Conservation (phyloP, 495 filamentous ascomycete genomes). For the Talaromyces stipitatus region DNA sequence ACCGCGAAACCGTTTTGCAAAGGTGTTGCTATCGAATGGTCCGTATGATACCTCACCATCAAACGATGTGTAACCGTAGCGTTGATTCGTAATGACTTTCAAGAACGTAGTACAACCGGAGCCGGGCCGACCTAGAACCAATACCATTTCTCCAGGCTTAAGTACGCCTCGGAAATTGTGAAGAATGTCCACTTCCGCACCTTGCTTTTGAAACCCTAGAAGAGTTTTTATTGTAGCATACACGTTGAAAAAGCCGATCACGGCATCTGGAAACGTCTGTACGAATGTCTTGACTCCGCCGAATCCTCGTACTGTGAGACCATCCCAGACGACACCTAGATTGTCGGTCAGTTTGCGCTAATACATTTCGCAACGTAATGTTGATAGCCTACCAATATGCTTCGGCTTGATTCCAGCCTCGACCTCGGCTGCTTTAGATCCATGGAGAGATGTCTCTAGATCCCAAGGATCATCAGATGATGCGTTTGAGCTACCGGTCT, state of each 20-base stretch:
- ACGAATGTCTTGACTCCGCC: conserved; percentile 71
- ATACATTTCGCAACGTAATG: not conserved
- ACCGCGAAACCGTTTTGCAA: conserved; percentile 62
- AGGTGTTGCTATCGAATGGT: conserved; percentile 50
- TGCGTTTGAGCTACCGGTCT: conserved; percentile 30
- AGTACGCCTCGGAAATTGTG: not conserved
- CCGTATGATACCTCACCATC: conserved; percentile 80
- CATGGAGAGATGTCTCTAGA: conserved; percentile 60
- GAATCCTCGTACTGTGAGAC: conserved; percentile 68
- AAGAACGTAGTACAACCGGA: conserved; percentile 84
- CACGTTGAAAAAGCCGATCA: conserved; percentile 68
- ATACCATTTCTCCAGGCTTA: conserved; percentile 80
- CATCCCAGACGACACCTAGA: conserved; percentile 68
- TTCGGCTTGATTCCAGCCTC: conserved; percentile 74
- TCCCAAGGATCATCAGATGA: conserved; percentile 53
- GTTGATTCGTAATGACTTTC: conserved; percentile 78
- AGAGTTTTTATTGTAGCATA: conserved; percentile 49
- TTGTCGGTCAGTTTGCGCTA: not conserved
- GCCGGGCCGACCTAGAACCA: conserved; percentile 81
- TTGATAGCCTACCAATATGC: conserved; percentile 45
- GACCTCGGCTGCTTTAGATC: conserved; percentile 58
- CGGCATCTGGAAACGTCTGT: conserved; percentile 75
- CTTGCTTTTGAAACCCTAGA: conserved; percentile 54
- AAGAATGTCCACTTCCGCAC: conserved; percentile 38
- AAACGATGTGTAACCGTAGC: conserved; percentile 67